Conservation (phyloP, 2,329 filamentous ascomycete species). For the Lecanosticta acicola region DNA sequence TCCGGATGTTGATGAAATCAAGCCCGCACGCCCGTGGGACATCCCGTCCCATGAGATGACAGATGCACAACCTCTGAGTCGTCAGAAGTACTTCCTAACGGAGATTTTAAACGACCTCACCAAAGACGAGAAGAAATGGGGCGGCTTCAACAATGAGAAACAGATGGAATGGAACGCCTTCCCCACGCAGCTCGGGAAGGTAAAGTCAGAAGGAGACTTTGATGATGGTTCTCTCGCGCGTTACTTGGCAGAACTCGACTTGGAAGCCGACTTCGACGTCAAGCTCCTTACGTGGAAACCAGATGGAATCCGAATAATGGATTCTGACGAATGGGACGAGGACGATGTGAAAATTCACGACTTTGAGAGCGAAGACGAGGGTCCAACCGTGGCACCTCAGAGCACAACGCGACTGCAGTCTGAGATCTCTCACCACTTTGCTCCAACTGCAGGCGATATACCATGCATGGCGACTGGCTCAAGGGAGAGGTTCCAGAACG, state of each 20-base stretch:
- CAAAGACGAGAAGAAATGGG: slow-evolving; percentile 37
- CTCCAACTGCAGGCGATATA: too few species aligned
- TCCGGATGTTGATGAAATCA: slow-evolving; percentile 42
- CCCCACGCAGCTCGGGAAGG: slow-evolving; percentile 34
- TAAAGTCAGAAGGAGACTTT: slow-evolving; percentile 38
- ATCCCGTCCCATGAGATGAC: not conserved
- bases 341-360: slow-evolving; percentile 31
- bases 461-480: too few species aligned
- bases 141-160: slow-evolving; percentile 36
- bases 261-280: slow-evolving; percentile 36
- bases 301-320: slow-evolving; percentile 43
- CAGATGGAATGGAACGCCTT: slow-evolving; percentile 47
- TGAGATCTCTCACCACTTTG: too few species aligned
- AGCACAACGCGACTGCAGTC: too few species aligned
- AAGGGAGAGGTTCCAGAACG: too few species aligned
- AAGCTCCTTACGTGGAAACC: slow-evolving; percentile 45
- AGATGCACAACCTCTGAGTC: not conserved
- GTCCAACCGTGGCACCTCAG: not conserved
- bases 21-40: slow-evolving; percentile 45
- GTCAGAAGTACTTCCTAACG: slow-evolving; percentile 20
- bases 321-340: slow-evolving; percentile 32
- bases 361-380: not conserved
- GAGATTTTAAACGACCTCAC: slow-evolving; percentile 20
- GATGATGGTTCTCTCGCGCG: slow-evolving; percentile 36
- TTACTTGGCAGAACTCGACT: slow-evolving; percentile 32